These are phyloP conservation scores for Leccinum subgranulosum DNA, from an alignment of 768 basidiomycete genomes.

Conservation along the genomic window DNA sequence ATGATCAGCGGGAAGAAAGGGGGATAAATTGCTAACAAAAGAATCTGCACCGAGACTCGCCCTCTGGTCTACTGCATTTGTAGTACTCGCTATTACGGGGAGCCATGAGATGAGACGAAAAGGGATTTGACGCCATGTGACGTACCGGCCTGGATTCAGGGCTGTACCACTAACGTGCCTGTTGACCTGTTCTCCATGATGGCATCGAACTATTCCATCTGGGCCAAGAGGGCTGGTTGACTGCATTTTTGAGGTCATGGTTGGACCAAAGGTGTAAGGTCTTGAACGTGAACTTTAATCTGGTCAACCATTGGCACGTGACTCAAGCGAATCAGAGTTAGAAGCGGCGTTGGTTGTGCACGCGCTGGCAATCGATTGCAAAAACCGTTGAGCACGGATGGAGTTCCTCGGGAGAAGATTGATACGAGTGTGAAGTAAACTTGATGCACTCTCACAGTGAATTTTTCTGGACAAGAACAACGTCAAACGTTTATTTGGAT, in stretches of 20 bases:
- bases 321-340: neutral
- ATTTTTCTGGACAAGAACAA: no score
- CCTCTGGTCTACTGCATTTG: constrained; percentile 27
- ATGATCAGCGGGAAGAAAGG: neutral
- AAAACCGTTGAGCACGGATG: neutral
- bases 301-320: neutral
- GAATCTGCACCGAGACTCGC: constrained; percentile 24
- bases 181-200: constrained; percentile 27
- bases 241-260: constrained; percentile 1
- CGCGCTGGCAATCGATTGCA: neutral
- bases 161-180: constrained; percentile 28
- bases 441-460: neutral
- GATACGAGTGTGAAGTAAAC: neutral
- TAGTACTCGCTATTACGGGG: constrained; percentile 33
- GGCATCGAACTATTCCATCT: constrained; percentile 35
- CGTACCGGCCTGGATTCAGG: constrained; percentile 37
- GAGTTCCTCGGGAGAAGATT: neutral
- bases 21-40: constrained; percentile 31
- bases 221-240: constrained; percentile 24
- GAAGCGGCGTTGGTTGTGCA: neutral
- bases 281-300: neutral
- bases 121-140: neutral
- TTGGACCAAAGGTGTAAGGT: neutral
- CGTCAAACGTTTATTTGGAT: no score
- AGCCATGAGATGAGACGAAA: neutral